Conservation (phyloP, 352 stramenopile species). For the Sclerospora graminicola region DNA sequence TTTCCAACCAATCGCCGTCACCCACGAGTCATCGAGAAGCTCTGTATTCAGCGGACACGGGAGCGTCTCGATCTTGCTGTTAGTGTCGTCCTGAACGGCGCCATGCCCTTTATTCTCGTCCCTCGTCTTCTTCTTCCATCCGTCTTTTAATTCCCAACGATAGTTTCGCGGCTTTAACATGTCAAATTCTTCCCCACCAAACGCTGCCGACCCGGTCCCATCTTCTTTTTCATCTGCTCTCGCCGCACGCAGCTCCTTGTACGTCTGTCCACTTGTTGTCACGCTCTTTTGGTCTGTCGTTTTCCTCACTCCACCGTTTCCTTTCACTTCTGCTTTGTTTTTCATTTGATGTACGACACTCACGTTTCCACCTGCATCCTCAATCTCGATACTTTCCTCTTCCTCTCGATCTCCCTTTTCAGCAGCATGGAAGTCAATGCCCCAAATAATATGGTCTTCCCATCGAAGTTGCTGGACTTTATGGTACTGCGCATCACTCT, state of each 20-base stretch:
- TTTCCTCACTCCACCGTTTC: neutral
- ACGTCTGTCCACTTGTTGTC: conserved; percentile 13
- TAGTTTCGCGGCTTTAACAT: conserved; percentile 70
- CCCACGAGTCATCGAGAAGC: conserved; percentile 57
- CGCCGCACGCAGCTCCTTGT: conserved; percentile 24
- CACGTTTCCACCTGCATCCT: conserved; percentile 24
- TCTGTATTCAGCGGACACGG: conserved; percentile 57
- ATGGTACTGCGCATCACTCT: conserved; percentile 57
- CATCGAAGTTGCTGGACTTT: conserved; percentile 75
- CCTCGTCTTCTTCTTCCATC: conserved; percentile 6
- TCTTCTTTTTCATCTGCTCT: conserved; percentile 8
- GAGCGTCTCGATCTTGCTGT: conserved; percentile 8
- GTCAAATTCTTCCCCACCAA: conserved; percentile 41
- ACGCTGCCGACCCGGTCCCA: neutral
- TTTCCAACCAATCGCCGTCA: conserved; percentile 72
- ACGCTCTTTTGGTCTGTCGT: conserved; percentile 5
- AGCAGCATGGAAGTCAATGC: conserved; percentile 35
- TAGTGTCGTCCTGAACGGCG: conserved; percentile 1
- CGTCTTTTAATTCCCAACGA: conserved; percentile 52
- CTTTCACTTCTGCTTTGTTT: conserved; percentile 3
- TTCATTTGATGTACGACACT: conserved; percentile 7
- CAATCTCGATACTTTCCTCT: conserved; percentile 37
- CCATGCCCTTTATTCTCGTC: conserved; percentile 1
- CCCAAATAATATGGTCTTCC: conserved; percentile 79
- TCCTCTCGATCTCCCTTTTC: conserved; percentile 9